A percentile compares a stretch with the other conserved stretches of the same genome.
These are phyloP conservation scores for Paecilomyces fulvus DNA, from an alignment of 2,329 filamentous ascomycete species.

Conservation along the genomic window DNA sequence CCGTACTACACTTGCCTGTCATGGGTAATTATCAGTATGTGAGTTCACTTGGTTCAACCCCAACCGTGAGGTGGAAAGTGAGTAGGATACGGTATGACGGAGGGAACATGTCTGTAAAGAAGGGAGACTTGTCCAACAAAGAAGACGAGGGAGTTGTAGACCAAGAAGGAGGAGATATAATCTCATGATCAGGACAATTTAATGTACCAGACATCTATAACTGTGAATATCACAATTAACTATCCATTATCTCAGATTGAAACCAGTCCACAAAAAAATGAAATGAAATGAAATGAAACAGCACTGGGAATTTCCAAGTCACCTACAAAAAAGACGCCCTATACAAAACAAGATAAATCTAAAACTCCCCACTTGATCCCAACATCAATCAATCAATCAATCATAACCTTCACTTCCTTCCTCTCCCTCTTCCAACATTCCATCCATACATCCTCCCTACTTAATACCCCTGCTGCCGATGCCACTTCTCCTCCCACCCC, in stretches of 20 bases:
- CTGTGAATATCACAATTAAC: too few relatives aligned
- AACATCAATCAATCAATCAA: background rate
- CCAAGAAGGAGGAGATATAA: too few relatives aligned
- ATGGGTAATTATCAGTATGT: background rate
- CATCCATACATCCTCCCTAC: too few relatives aligned
- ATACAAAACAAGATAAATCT: background rate
- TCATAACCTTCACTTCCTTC: background rate
- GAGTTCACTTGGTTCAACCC: background rate
- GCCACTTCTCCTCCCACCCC: constrained; percentile 71
- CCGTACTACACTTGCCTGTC: background rate
- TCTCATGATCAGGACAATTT: too few relatives aligned
- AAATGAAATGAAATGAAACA: background rate
- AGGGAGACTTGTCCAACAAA: too few relatives aligned
- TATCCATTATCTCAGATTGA: too few relatives aligned
- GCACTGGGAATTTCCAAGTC: background rate
- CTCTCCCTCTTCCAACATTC: background rate
- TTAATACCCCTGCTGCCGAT: constrained; percentile 55
- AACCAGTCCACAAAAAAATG: too few relatives aligned
- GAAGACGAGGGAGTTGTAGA: too few relatives aligned
- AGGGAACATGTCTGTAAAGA: background rate
- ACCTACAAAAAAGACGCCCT: background rate
- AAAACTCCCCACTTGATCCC: background rate
- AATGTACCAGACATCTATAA: too few relatives aligned
- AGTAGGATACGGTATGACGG: background rate
- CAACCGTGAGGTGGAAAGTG: background rate